Evolutionary conservation across 2,329 filamentous ascomycete genomes (phyloP), one percentile per base, ranked within the genome.

Genomic region (Trichoderma sp.): DNA sequence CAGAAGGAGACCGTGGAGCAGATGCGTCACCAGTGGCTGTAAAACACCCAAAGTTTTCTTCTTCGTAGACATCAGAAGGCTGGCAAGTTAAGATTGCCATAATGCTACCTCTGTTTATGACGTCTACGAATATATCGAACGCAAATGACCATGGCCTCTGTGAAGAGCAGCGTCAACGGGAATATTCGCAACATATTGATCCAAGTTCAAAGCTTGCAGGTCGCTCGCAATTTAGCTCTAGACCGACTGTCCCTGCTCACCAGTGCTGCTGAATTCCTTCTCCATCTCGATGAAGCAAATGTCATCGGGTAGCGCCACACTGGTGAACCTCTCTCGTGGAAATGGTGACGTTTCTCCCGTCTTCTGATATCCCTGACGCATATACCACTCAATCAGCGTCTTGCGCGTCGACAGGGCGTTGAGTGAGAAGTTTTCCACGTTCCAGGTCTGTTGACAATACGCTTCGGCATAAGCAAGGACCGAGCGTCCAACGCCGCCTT

Each of bases 211-310:
- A 7, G 5, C 28, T 26, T 12, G 3, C 28, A 23, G 15, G 12
- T 28, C 13, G 30, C 26, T 12, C 12, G 6, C 12, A 26, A 4
- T 13, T 12, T 26, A 3, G 47, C 20, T 2, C 13, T 23, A 34
- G 11, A 36, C 17, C 55, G 20, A 26, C n/a, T 59, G 15, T 57
- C 34, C 47, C 20, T 39, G 15, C 11, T 28, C 30, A 15, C 26
- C 17, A 57, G 23, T 3, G 13, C 11, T 13, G n/a, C 23, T 50
- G 55, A 50, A 47, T 2, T 76, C 74, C 76, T 84, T 83, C 55
- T 79, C 78, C 71, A 82, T 61, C 71, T 80, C 78, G 17, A 81
- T 64, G 73, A 83, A 82, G 30, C 75, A 74, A n/a, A 83, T 55
- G 30, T 78, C 80, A 15, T 79, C 76, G 3, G 76, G 74, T 43